Evolutionary conservation across 257 asterid species (phyloP), one percentile per base, ranked within the genome.

Genomic region (Linaria vulgaris): DNA sequence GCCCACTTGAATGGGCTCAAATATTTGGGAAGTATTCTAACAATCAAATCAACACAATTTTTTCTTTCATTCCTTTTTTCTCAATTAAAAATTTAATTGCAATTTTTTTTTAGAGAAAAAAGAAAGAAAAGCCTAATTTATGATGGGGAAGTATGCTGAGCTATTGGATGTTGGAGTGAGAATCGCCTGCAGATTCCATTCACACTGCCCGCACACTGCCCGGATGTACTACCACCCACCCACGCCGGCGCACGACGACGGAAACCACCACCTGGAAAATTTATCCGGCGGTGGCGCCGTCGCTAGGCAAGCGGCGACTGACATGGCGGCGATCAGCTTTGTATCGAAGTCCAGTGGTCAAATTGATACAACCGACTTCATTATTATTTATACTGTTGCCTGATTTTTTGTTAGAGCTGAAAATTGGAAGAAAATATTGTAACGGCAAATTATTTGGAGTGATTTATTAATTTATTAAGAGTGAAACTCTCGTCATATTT

Each of bases 181-280:
- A 63, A 67, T 78, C 14, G 79, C 22, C 16, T 70, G 76, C 16
- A 80, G 92, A 69, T 79, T 85, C 61, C 82, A 84, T 46, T 82
- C 91, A 12, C 88, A 84, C 81, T 84, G 88, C 69, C 91, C 88
- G 16, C 92, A 85, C 24, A 82, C 92, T 37, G 87, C 83, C 52
- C 79, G 92, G 53, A 80, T 82, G 86, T 85, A 85, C 56, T 85
- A 85, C 68, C 92, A 85, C 67, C 88, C 92, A 9, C 91, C 91
- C n/a, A n/a, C n/a, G 7, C 38, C 69, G 0, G 56, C 43, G 0
- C 65, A 62, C 6, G 72, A 68, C 2, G 72, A 53, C 2, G 13
- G 7, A n/a, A n/a, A n/a, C 56, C 50, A 21, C 53, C 75, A 51
- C 56, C 30, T 6, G 31, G 23, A 16, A 21, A 48, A 10, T 3